Conservation (phyloP, 2,329 filamentous ascomycete species). For the Aspergillus pseudoviridinutans region DNA sequence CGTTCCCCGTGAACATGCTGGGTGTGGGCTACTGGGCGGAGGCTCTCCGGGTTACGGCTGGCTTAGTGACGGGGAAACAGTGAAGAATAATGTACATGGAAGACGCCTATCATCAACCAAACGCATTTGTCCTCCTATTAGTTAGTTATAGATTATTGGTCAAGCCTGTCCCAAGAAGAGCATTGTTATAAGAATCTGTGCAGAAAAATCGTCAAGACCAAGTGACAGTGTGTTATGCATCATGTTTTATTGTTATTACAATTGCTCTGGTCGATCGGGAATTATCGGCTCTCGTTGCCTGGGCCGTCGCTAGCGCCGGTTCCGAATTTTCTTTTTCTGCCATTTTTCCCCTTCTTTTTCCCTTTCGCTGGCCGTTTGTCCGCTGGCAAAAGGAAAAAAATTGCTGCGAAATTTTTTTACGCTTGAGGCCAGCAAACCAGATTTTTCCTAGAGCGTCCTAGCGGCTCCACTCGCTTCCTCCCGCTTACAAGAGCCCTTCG, state of each 20-base stretch:
- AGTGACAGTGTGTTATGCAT: neutral
- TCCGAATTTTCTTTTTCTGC: constrained; percentile 15
- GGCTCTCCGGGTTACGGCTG: constrained; percentile 5
- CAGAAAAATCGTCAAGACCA: neutral
- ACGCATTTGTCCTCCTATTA: too few species aligned
- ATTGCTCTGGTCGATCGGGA: constrained; percentile 27
- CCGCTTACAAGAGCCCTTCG: constrained; percentile 34
- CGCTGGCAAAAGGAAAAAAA: neutral
- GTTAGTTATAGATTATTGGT: too few species aligned
- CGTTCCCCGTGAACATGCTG: constrained; percentile 21
- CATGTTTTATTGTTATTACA: neutral
- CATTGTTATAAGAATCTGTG: neutral
- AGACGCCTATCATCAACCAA: neutral
- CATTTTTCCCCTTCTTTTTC: constrained; percentile 3
- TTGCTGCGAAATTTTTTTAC: neutral
- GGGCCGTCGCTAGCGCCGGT: constrained; percentile 21
- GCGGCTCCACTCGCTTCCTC: constrained; percentile 33
- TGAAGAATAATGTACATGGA: neutral
- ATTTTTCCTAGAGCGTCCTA: constrained; percentile 16
- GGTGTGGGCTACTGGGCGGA: constrained; percentile 17
- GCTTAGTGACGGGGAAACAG: neutral
- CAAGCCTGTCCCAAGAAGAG: neutral
- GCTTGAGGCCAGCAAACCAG: constrained; percentile 9
- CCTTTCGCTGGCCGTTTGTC: constrained; percentile 2
- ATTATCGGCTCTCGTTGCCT: constrained; percentile 34